These are phyloP conservation scores for Asclepias syriaca DNA, from an alignment of 257 asterid species.

Conservation along the genomic window DNA sequence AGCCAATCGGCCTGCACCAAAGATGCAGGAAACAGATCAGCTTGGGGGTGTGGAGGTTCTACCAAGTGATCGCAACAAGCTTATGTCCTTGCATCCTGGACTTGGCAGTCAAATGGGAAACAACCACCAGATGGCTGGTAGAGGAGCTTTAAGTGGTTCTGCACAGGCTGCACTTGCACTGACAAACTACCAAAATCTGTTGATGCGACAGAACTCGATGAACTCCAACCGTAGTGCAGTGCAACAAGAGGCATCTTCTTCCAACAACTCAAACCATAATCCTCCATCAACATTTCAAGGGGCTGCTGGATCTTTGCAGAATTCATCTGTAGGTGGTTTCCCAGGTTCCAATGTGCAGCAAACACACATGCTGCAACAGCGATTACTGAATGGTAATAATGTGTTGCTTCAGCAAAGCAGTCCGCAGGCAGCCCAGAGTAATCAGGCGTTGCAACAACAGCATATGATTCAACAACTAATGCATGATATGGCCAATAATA, in stretches of 20 bases:
- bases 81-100: slow-evolving; percentile 59
- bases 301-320: slow-evolving; percentile 31
- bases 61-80: slow-evolving; percentile 56
- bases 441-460: slow-evolving; percentile 65
- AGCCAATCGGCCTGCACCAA: slow-evolving; percentile 48
- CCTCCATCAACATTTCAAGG: slow-evolving; percentile 41
- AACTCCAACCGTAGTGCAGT: slow-evolving; percentile 39
- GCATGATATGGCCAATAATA: slow-evolving; percentile 56
- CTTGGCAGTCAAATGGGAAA: slow-evolving; percentile 36
- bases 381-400: slow-evolving; percentile 28
- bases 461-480: slow-evolving; percentile 68
- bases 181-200: slow-evolving; percentile 63
- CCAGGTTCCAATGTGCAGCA: slow-evolving; percentile 30
- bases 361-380: slow-evolving; percentile 26
- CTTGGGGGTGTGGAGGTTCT: slow-evolving; percentile 46
- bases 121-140: slow-evolving; percentile 48
- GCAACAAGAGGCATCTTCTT: slow-evolving; percentile 53
- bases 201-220: slow-evolving; percentile 74
- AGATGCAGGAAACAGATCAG: slow-evolving; percentile 50
- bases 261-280: slow-evolving; percentile 35
- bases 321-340: neutral
- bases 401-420: slow-evolving; percentile 43
- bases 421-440: slow-evolving; percentile 36
- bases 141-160: slow-evolving; percentile 58
- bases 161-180: slow-evolving; percentile 68